Evolutionary conservation across 2,329 filamentous ascomycete species (phyloP).

Genomic region (Calonectria leucothoes): DNA sequence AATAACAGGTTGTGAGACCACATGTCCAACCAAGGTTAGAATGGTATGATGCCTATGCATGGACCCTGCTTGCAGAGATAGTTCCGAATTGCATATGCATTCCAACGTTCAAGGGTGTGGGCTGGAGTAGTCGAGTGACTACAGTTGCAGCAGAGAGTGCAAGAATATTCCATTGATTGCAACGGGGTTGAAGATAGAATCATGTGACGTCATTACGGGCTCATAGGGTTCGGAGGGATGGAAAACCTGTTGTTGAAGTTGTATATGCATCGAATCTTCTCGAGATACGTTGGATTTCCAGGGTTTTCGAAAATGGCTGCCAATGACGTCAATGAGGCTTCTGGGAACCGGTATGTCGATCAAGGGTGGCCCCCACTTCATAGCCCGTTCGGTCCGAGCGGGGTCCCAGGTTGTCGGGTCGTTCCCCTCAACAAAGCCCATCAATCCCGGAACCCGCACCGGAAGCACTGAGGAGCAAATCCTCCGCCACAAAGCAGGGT

Average conservation of each 20-base stretch:
- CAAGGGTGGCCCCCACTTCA: constrained; percentile 20
- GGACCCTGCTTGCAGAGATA: neutral
- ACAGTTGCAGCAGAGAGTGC: neutral
- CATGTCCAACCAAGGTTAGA: neutral
- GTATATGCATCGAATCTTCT: neutral
- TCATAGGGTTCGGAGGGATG: neutral
- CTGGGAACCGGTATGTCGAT: constrained; percentile 19
- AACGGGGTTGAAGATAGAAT: neutral
- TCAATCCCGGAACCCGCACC: neutral
- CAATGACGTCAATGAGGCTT: constrained; percentile 42
- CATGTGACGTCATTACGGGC: neutral
- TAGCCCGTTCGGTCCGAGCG: constrained; percentile 13
- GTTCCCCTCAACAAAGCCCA: neutral
- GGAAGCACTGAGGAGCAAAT: constrained; percentile 33
- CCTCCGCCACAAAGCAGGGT: constrained; percentile 27
- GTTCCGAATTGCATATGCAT: neutral
- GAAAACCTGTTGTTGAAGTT: neutral
- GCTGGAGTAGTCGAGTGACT: neutral
- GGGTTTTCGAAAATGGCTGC: neutral
- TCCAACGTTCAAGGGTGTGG: neutral
- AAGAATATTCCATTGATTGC: neutral
- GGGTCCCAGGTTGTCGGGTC: constrained; percentile 26
- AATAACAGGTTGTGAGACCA: neutral
- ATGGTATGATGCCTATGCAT: neutral
- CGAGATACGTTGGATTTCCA: neutral